Base-by-base conservation (phyloP, 306 rosid species). In the cucumber (Cucumis sativus) region DNA sequence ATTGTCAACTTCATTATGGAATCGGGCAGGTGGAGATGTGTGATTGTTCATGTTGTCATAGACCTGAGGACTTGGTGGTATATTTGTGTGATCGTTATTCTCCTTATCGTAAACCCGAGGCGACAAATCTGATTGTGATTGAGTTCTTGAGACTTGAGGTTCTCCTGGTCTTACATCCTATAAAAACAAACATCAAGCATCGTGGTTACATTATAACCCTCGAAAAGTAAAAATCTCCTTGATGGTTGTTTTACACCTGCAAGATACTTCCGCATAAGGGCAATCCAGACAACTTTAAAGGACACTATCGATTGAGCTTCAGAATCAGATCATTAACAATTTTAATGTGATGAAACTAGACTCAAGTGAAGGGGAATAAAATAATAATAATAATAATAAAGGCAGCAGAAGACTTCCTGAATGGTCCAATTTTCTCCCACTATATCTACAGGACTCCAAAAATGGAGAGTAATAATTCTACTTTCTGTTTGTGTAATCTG, bases 151-250 rank as follows among this genome's bases (percentile, higher is more conserved):
- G 64, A 71, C 77, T 67, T 84, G 62, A 65, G 88, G 60, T 77
- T 89, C 98, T 1, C 83, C 83, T 67, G 86, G 84, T 37, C 85
- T 91, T 73, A 65, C 69, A 79, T 91, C 97, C 99, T 96, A 86
- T 86, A 86, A 63, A 68, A 68, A 43, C n/a, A 75, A 85, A 83
- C 49, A 65, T 79, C 55, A 75, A 85, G 82, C 49, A 69, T 79
- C 55, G 7, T 41, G 2, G 4, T 14, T 75, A n/a, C n/a, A 18
- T 75, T 23, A 56, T 28, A 55, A 55, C 11, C 52, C 23, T 6
- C 47, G 55, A 16, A 30, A 30, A 30, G 33, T 30, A 30, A 3
- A 30, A 56, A 21, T 60, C 70, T 76, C 4, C 16, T n/a, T 55
- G 51, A 74, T 55, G 10, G 25, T 65, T 23, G 17, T 51, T 67